These are phyloP conservation scores for Aspergillus ochraceoroseus DNA, from an alignment of 2,329 filamentous ascomycete genomes.

Conservation along the genomic window DNA sequence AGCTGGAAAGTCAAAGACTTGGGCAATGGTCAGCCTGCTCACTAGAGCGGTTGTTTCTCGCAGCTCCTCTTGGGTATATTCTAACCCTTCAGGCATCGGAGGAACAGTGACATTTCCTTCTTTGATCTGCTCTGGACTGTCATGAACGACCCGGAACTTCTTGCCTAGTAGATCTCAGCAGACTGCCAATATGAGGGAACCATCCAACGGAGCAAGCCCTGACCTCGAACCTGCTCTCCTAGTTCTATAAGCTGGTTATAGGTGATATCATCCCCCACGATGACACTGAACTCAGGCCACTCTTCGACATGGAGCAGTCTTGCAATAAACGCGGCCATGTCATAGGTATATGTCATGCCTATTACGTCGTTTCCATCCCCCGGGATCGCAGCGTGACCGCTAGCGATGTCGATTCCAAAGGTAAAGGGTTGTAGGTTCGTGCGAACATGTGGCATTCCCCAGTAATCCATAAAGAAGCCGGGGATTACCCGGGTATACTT, in stretches of 20 bases:
- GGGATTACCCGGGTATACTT: constrained; percentile 40
- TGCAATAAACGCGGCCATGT: constrained; percentile 48
- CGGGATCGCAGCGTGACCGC: constrained; percentile 47
- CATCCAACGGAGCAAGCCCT: too few species aligned
- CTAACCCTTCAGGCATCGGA: constrained; percentile 19
- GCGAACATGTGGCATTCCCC: constrained; percentile 36
- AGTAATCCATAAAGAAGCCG: constrained; percentile 49
- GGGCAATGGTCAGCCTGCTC: constrained; percentile 27
- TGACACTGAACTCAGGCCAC: constrained; percentile 43
- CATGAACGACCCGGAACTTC: constrained; percentile 36
- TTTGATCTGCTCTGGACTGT: constrained; percentile 33
- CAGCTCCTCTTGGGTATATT: constrained; percentile 23
- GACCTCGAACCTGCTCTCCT: constrained; percentile 42
- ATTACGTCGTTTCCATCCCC: constrained; percentile 46
- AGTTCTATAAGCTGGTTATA: constrained; percentile 45
- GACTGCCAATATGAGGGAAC: constrained; percentile 21
- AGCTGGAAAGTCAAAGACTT: constrained; percentile 28
- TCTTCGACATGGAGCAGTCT: constrained; percentile 39
- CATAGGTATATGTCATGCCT: constrained; percentile 48
- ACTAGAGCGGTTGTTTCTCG: constrained; percentile 27
- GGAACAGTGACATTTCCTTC: constrained; percentile 35
- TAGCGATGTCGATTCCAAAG: constrained; percentile 45
- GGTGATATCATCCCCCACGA: constrained; percentile 42
- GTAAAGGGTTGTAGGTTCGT: constrained; percentile 40
- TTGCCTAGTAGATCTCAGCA: constrained; percentile 19